phyloP scores from a whole-genome alignment of 768 basidiomycete genomes.

The Pleurotus tuoliensis region DNA sequence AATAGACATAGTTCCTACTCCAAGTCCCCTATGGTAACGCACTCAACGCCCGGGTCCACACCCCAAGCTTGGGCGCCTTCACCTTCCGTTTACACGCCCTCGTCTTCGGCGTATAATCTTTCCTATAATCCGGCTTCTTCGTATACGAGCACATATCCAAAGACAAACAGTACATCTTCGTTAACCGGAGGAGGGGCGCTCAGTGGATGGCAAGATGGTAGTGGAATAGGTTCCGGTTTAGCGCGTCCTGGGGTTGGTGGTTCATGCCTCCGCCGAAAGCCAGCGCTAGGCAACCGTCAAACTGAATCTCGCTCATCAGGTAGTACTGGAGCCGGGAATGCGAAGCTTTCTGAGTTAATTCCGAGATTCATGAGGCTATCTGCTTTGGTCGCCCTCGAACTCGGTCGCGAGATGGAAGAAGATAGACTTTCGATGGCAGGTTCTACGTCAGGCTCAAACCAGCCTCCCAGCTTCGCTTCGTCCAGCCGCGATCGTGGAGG shows the following conservation, averaged over 20 bases:
- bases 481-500: background rate
- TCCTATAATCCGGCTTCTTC: conserved; percentile 6
- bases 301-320: background rate
- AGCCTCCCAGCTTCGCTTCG: background rate
- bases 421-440: conserved; percentile 17
- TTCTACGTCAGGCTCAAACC: background rate
- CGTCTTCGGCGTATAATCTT: background rate
- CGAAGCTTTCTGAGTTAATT: conserved; percentile 62
- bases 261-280: conserved; percentile 53
- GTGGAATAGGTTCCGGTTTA: conserved; percentile 70
- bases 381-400: conserved; percentile 73
- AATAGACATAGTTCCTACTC: conserved; percentile 29
- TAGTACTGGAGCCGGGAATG: conserved; percentile 50
- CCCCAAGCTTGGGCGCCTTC: background rate
- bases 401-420: conserved; percentile 65
- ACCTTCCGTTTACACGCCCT: conserved; percentile 1
- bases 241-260: conserved; percentile 52
- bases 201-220: conserved; percentile 73
- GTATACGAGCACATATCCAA: conserved; percentile 2
- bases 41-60: background rate
- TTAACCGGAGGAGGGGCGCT: conserved; percentile 41
- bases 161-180: background rate
- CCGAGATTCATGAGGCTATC: conserved; percentile 73
- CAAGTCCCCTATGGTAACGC: conserved; percentile 20
- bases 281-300: background rate